phyloP scores from a whole-genome alignment of 805 yeast genomes.

The Saturnispora sanitii region DNA sequence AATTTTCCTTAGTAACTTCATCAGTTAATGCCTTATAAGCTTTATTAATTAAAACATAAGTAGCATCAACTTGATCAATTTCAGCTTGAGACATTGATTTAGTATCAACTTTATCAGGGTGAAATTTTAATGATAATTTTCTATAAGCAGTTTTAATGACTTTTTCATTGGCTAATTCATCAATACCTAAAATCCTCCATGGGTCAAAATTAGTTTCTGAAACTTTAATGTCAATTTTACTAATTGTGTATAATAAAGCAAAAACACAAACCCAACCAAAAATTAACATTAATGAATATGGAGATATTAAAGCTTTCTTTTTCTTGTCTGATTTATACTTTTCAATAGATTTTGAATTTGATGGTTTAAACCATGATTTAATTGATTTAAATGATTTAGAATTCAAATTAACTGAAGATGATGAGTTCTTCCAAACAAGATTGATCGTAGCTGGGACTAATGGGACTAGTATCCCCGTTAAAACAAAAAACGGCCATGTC shows the following conservation, averaged over 20 bases:
- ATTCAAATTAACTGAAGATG: background rate
- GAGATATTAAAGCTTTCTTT: slow-evolving; percentile 29
- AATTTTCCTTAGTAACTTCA: slow-evolving; percentile 73
- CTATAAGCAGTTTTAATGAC: slow-evolving; percentile 77
- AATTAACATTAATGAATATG: slow-evolving; percentile 21
- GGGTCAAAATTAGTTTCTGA: slow-evolving; percentile 66
- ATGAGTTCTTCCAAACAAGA: slow-evolving; percentile 10
- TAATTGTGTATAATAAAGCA: slow-evolving; percentile 31
- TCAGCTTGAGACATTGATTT: slow-evolving; percentile 47
- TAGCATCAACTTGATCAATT: slow-evolving; percentile 53
- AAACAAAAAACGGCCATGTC: slow-evolving; percentile 86
- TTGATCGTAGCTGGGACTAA: slow-evolving; percentile 45
- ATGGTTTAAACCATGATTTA: slow-evolving; percentile 27
- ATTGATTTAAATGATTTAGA: slow-evolving; percentile 11
- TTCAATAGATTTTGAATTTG: slow-evolving; percentile 24
- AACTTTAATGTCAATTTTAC: slow-evolving; percentile 36
- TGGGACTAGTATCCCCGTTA: slow-evolving; percentile 60
- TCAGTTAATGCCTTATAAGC: slow-evolving; percentile 96
- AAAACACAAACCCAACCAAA: slow-evolving; percentile 57
- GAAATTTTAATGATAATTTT: slow-evolving; percentile 77
- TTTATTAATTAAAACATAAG: slow-evolving; percentile 71
- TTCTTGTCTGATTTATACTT: slow-evolving; percentile 22
- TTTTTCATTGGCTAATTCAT: slow-evolving; percentile 56
- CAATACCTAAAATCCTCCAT: slow-evolving; percentile 71
- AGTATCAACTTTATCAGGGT: slow-evolving; percentile 83